Evolutionary conservation across 1,284 basidiomycete genomes (phyloP).

Genomic region (Cutaneotrichosporon arboriforme): DNA sequence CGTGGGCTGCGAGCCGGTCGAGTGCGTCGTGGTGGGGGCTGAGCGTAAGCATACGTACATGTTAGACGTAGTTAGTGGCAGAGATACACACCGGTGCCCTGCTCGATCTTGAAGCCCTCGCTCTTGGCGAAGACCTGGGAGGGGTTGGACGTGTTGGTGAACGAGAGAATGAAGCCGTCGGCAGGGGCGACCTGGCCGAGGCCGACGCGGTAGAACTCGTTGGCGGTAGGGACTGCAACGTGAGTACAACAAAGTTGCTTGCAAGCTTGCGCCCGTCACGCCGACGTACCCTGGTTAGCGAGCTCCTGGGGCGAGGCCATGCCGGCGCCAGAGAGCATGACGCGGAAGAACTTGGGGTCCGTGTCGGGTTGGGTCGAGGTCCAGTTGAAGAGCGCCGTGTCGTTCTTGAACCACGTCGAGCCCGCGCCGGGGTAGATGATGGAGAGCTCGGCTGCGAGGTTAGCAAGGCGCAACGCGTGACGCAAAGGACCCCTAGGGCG

Average conservation of each 20-base stretch:
- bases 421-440: conserved; percentile 34
- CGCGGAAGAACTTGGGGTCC: conserved; percentile 38
- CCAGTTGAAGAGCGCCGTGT: conserved; percentile 44
- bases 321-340: conserved; percentile 33
- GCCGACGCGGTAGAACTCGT: conserved; percentile 26
- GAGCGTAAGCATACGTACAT: neutral
- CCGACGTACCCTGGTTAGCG: conserved; percentile 37
- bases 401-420: conserved; percentile 40
- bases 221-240: conserved; percentile 29
- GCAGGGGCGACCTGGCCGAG: conserved; percentile 23
- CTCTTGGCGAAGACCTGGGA: conserved; percentile 50
- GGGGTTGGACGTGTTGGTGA: conserved; percentile 51
- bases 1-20: conserved; percentile 2
- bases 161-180: conserved; percentile 49
- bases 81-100: conserved; percentile 30
- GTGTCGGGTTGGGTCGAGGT: conserved; percentile 23
- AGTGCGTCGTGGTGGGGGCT: conserved; percentile 13
- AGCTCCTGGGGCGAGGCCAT: conserved; percentile 31
- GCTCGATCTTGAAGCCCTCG: conserved; percentile 47
- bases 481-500: conserved; percentile 9
- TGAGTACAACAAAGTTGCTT: neutral
- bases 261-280: neutral
- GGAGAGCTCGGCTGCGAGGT: conserved; percentile 30
- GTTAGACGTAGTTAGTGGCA: neutral
- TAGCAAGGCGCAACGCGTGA: neutral